Evolutionary conservation across 169 alveolate species (phyloP).

Genomic region (Plasmodium vinckei): DNA sequence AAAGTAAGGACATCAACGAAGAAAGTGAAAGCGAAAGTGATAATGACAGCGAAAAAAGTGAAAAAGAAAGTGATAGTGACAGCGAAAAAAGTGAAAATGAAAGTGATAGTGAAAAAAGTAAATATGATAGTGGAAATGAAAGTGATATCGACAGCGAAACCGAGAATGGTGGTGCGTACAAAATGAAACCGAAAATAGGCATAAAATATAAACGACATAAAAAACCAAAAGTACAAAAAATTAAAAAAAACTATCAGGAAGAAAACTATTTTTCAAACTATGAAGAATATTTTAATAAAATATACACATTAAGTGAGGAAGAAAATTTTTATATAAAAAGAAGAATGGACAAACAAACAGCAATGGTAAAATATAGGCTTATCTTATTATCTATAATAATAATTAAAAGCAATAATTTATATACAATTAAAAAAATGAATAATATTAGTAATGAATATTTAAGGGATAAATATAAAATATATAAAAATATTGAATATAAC

Average conservation of each 20-base stretch:
- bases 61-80: background rate
- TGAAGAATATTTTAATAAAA: constrained; percentile 31
- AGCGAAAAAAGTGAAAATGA: background rate
- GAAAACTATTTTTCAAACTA: constrained; percentile 41
- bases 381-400: constrained; percentile 34
- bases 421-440: constrained; percentile 35
- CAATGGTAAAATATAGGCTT: constrained; percentile 50
- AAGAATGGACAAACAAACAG: constrained; percentile 21
- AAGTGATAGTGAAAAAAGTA: background rate
- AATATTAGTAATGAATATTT: constrained; percentile 11
- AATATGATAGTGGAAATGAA: background rate
- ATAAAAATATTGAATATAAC: constrained; percentile 53
- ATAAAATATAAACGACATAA: background rate
- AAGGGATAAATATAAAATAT: constrained; percentile 4
- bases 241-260: background rate
- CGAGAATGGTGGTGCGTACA: too few relatives aligned
- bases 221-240: too few relatives aligned
- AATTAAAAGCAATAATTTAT: constrained; percentile 60
- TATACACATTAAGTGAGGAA: constrained; percentile 63
- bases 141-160: background rate
- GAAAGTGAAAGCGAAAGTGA: background rate
- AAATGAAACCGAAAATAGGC: background rate
- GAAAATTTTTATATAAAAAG: constrained; percentile 35
- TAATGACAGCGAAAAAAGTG: background rate
- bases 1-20: background rate